These are phyloP conservation scores for Claviceps sp. DNA, from an alignment of 2,329 filamentous ascomycete species.

Conservation along the genomic window DNA sequence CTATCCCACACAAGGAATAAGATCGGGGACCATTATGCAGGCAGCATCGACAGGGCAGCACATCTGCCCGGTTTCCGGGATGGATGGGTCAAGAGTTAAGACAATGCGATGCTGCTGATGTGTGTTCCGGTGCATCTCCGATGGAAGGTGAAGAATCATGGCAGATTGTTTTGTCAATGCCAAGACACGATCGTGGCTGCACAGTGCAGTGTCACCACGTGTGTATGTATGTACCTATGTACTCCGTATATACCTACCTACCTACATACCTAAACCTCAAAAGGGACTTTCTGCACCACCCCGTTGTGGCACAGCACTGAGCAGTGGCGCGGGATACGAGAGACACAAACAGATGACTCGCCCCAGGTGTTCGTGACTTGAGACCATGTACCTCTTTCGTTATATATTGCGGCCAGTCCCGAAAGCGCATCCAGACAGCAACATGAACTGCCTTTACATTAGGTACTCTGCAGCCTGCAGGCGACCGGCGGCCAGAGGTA, in stretches of 20 bases:
- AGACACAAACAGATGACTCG: no score
- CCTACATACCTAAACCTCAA: no score
- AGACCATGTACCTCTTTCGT: not conserved
- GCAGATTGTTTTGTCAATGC: not conserved
- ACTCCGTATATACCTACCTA: no score
- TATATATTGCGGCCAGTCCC: not conserved
- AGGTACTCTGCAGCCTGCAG: not conserved
- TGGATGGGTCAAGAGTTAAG: not conserved
- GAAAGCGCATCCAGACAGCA: not conserved
- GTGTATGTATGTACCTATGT: not conserved
- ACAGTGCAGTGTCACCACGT: not conserved
- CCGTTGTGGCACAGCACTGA: no score
- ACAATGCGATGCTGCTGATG: not conserved
- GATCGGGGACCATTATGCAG: not conserved
- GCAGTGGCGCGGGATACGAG: no score
- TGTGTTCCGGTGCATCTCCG: not conserved
- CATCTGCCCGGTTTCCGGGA: not conserved
- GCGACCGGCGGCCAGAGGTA: not conserved
- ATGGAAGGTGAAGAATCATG: not conserved
- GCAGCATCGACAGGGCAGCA: not conserved
- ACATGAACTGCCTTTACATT: not conserved
- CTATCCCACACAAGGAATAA: no score
- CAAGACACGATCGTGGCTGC: not conserved
- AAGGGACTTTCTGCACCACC: no score
- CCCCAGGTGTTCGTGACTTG: no score